phyloP scores from a whole-genome alignment of 176 grass and related monocot species.

The Cenchrus purpureus region DNA sequence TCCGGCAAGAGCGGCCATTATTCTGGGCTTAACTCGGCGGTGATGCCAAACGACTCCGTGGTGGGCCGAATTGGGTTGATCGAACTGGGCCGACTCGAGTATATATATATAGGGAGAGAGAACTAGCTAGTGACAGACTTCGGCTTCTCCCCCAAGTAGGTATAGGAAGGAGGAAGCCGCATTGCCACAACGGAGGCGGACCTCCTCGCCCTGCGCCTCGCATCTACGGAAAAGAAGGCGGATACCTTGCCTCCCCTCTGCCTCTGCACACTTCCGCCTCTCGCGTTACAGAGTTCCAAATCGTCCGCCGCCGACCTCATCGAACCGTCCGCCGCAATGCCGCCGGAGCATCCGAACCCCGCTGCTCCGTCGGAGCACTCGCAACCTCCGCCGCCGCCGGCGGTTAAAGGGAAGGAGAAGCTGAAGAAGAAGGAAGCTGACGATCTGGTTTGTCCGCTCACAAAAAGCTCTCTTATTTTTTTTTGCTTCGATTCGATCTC shows the following conservation, averaged over 20 bases:
- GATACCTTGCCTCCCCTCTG: background rate
- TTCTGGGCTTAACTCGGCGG: no score
- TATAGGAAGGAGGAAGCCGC: no score
- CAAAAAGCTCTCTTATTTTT: background rate
- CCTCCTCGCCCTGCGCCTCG: no score
- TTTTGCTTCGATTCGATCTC: slow-evolving; percentile 15
- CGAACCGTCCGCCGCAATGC: slow-evolving; percentile 22
- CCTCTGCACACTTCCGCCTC: background rate
- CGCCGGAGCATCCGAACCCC: slow-evolving; percentile 44
- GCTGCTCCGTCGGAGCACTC: slow-evolving; percentile 44
- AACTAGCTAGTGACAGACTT: no score
- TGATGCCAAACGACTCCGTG: no score
- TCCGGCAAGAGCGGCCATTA: no score
- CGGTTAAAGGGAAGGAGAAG: slow-evolving; percentile 44
- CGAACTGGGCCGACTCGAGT: no score
- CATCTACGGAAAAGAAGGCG: background rate
- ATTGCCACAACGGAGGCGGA: no score
- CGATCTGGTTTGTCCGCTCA: slow-evolving; percentile 60
- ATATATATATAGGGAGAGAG: no score
- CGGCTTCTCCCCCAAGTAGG: background rate
- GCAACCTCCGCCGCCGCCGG: slow-evolving; percentile 33
- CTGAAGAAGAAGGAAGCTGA: slow-evolving; percentile 80
- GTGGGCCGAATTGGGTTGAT: no score
- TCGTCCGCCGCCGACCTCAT: background rate
- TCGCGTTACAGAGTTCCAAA: background rate